These are phyloP conservation scores for Rhododendron vialii DNA, from an alignment of 148 eudicot species.

Conservation along the genomic window DNA sequence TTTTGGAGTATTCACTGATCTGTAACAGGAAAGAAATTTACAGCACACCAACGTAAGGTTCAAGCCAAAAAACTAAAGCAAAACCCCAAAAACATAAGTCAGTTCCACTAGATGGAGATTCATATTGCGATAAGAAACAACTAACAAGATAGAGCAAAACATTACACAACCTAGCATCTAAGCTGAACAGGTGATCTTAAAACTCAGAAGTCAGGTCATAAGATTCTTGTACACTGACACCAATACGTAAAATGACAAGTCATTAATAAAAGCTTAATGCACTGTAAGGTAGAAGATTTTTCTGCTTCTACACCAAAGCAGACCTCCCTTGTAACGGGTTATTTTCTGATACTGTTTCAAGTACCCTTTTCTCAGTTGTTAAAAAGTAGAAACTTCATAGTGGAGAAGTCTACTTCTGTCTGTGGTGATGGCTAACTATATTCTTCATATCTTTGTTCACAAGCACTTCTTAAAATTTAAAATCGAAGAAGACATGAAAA, in stretches of 20 bases:
- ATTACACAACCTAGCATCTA: not conserved
- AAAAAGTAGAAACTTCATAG: not conserved
- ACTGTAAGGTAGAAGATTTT: no score
- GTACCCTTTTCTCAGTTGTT: not conserved
- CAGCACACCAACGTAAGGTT: not conserved
- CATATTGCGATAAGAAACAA: not conserved
- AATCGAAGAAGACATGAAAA: not conserved
- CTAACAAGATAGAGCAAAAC: not conserved
- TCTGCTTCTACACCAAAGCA: not conserved
- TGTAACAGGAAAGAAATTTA: slow-evolving; percentile 36
- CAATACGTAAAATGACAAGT: not conserved
- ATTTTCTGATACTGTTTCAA: not conserved
- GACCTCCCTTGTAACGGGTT: not conserved
- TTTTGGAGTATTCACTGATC: slow-evolving; percentile 91
- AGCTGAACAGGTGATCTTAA: not conserved
- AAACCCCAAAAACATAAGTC: not conserved
- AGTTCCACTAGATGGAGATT: not conserved
- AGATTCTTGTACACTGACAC: not conserved
- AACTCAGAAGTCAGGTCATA: not conserved
- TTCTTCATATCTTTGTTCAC: not conserved
- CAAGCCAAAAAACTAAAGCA: not conserved
- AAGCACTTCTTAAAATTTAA: not conserved
- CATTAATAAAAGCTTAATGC: not conserved
- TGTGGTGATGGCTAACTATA: not conserved
- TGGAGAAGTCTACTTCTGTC: not conserved